These are phyloP conservation scores for Hymenotorrendiella dingleyae DNA, from an alignment of 2,329 filamentous ascomycete species.

Conservation along the genomic window DNA sequence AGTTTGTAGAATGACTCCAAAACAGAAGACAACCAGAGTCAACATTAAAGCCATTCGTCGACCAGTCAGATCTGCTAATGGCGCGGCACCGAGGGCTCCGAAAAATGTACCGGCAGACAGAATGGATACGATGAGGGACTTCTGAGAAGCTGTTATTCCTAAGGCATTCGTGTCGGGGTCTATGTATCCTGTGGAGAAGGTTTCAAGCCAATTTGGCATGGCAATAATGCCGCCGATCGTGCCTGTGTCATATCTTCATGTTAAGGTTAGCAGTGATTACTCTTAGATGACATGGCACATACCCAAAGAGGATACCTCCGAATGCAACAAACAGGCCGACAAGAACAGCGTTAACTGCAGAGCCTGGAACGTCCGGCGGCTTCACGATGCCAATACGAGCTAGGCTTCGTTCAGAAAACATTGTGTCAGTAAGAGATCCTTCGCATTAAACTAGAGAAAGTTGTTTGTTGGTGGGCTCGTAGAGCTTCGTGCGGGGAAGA, in stretches of 20 bases:
- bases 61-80: constrained; percentile 59
- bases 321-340: constrained; percentile 61
- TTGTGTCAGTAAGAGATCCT: no score
- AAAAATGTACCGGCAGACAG: constrained; percentile 76
- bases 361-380: no score
- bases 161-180: no score
- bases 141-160: no score
- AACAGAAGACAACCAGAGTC: constrained; percentile 56
- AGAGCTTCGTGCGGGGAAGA: no score
- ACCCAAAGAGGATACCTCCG: constrained; percentile 54
- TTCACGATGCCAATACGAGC: no score
- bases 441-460: no score
- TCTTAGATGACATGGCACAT: constrained; percentile 13
- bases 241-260: constrained; percentile 51
- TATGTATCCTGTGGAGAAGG: constrained; percentile 42
- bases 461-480: no score
- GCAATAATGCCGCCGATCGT: constrained; percentile 53
- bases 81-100: constrained; percentile 56
- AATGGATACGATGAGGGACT: constrained; percentile 65
- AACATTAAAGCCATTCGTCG: constrained; percentile 58
- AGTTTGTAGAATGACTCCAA: constrained; percentile 63
- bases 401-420: no score
- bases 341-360: no score
- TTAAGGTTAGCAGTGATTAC: constrained; percentile 38
- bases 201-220: constrained; percentile 48